These are phyloP conservation scores for Dendryphion nanum DNA, from an alignment of 2,329 filamentous ascomycete genomes.

Conservation along the genomic window DNA sequence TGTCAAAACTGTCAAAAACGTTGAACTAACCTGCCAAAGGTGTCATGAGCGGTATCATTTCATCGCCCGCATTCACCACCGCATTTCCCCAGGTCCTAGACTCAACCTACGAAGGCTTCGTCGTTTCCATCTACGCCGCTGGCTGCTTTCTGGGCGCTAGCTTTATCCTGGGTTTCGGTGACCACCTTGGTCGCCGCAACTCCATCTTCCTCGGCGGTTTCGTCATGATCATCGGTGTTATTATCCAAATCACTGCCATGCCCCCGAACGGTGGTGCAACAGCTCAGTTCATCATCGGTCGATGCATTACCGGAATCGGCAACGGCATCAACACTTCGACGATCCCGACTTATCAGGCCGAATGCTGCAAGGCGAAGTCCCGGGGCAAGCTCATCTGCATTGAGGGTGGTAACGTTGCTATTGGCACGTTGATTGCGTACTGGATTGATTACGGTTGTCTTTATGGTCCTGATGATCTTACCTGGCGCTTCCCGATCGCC, in stretches of 20 bases:
- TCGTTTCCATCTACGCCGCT: conserved; percentile 55
- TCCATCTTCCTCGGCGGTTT: conserved; percentile 43
- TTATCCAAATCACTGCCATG: conserved; percentile 40
- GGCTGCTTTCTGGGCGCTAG: conserved; percentile 48
- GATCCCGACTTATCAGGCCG: conserved; percentile 55
- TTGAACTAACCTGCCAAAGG: conserved; percentile 13
- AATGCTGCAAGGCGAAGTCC: conserved; percentile 55
- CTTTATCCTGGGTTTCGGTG: conserved; percentile 38
- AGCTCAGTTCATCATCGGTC: conserved; percentile 54
- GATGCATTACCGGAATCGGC: conserved; percentile 53
- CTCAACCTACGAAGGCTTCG: conserved; percentile 54
- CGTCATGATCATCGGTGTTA: conserved; percentile 45
- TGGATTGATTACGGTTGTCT: conserved; percentile 43
- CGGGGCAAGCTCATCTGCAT: conserved; percentile 62
- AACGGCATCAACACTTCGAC: conserved; percentile 58
- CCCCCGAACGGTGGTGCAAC: conserved; percentile 31
- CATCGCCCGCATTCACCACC: conserved; percentile 30
- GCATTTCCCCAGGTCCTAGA: conserved; percentile 38
- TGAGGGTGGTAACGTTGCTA: conserved; percentile 53
- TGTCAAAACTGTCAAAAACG: conserved; percentile 1
- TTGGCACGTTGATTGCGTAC: conserved; percentile 53
- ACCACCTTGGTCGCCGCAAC: conserved; percentile 43
- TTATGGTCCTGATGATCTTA: conserved; percentile 28
- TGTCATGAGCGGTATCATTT: conserved; percentile 44
- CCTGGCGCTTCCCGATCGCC: conserved; percentile 54